Conservation (phyloP, 2,329 filamentous ascomycete genomes). For the Pestalotiopsis fici region DNA sequence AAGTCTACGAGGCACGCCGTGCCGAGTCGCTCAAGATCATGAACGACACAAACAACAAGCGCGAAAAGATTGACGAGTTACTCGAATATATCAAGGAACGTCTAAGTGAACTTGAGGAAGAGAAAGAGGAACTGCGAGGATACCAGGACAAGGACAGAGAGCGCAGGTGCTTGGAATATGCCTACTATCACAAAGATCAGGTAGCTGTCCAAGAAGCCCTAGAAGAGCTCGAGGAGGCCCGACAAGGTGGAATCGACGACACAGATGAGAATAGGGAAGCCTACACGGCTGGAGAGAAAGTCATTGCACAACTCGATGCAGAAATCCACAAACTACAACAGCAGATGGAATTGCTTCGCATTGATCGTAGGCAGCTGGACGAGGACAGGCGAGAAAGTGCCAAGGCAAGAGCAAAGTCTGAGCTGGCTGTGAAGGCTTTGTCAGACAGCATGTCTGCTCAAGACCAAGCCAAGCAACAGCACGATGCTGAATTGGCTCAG, state of each 20-base stretch:
- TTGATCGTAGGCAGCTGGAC: conserved; percentile 86
- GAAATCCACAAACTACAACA: conserved; percentile 80
- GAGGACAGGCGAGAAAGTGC: conserved; percentile 84
- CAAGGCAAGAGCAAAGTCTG: conserved; percentile 78
- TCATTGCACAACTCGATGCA: conserved; percentile 73
- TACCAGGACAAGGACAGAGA: conserved; percentile 96
- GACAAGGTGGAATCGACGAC: conserved; percentile 80
- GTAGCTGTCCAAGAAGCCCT: conserved; percentile 75
- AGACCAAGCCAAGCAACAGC: conserved; percentile 70
- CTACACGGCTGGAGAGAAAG: conserved; percentile 77
- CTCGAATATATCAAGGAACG: conserved; percentile 91
- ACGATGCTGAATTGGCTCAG: conserved; percentile 70
- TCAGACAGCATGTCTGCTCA: conserved; percentile 80
- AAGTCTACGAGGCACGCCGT: conserved; percentile 91
- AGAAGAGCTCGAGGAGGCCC: conserved; percentile 78
- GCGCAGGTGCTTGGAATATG: conserved; percentile 89
- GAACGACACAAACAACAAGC: conserved; percentile 93
- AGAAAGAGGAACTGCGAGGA: conserved; percentile 91
- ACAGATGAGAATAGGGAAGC: conserved; percentile 78
- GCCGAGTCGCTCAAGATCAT: conserved; percentile 95
- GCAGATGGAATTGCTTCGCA: conserved; percentile 79
- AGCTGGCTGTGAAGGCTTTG: conserved; percentile 80
- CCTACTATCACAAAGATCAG: conserved; percentile 89
- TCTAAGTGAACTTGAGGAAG: conserved; percentile 86
- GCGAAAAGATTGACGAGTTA: conserved; percentile 89